These are phyloP conservation scores for Hypoxylon trugodes DNA, from an alignment of 495 filamentous ascomycete genomes.

Conservation along the genomic window DNA sequence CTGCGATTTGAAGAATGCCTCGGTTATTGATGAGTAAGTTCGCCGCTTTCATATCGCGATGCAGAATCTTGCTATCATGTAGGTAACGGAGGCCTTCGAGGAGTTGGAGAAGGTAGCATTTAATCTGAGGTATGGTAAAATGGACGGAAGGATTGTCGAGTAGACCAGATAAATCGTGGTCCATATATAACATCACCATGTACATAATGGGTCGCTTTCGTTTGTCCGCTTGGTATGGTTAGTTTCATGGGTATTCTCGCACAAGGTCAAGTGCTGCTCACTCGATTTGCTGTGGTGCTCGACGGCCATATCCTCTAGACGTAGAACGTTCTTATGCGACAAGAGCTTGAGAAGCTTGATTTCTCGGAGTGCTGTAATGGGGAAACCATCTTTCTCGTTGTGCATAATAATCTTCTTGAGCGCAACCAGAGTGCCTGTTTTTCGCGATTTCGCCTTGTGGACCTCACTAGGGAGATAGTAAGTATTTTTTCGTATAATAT, in stretches of 20 bases:
- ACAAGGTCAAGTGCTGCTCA: constrained; percentile 41
- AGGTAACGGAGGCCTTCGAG: constrained; percentile 89
- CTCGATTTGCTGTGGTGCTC: constrained; percentile 75
- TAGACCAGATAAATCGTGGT: constrained; percentile 94
- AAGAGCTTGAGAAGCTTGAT: constrained; percentile 97
- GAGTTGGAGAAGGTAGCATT: constrained; percentile 96
- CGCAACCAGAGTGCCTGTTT: constrained; percentile 76
- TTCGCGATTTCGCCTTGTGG: constrained; percentile 83
- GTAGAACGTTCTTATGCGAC: constrained; percentile 86
- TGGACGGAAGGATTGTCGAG: constrained; percentile 91
- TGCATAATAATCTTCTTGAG: constrained; percentile 96
- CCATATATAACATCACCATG: constrained; percentile 99
- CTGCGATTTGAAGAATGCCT: constrained; percentile 93
- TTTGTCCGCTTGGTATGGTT: constrained; percentile 65
- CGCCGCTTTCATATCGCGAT: constrained; percentile 98
- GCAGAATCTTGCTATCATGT: constrained; percentile 88
- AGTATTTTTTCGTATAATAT: constrained; percentile 3
- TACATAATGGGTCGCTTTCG: constrained; percentile 89
- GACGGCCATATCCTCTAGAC: constrained; percentile 94
- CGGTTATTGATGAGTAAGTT: constrained; percentile 96
- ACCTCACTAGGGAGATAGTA: constrained; percentile 70
- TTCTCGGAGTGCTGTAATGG: constrained; percentile 81
- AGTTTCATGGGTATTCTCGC: neutral
- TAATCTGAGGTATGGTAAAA: constrained; percentile 90
- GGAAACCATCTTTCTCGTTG: constrained; percentile 85